Percentiles rank a stretch among this genome's conserved stretches.
Conservation (phyloP, 352 stramenopile genomes). For the Saprolegnia parasitica region DNA sequence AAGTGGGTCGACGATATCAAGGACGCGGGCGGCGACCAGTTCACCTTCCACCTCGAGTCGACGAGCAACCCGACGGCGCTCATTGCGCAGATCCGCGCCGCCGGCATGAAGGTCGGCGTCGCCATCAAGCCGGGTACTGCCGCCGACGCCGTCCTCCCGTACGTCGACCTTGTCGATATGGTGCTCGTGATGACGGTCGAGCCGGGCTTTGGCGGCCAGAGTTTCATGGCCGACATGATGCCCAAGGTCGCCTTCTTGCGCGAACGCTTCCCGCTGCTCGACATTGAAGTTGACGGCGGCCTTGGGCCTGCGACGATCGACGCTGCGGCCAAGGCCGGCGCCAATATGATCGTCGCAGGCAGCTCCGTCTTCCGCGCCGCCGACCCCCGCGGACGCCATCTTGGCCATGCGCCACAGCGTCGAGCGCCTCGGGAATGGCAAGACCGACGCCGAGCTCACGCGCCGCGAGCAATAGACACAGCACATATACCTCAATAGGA, state of each 20-base stretch:
- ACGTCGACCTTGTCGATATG: constrained; percentile 89
- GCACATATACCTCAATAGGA: too few species aligned
- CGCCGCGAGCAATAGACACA: constrained; percentile 3
- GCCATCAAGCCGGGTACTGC: constrained; percentile 93
- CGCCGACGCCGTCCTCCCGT: constrained; percentile 80
- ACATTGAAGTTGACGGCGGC: constrained; percentile 98
- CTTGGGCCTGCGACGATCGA: constrained; percentile 93
- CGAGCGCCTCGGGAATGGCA: constrained; percentile 72
- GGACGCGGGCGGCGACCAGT: constrained; percentile 91
- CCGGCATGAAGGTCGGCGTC: constrained; percentile 94
- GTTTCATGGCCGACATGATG: constrained; percentile 96
- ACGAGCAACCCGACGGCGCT: constrained; percentile 61
- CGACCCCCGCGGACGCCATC: constrained; percentile 68
- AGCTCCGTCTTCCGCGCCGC: constrained; percentile 89
- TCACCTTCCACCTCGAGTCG: constrained; percentile 96
- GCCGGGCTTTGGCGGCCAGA: constrained; percentile 95
- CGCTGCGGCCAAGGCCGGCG: constrained; percentile 88
- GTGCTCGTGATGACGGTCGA: constrained; percentile 98
- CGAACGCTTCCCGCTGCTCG: constrained; percentile 87
- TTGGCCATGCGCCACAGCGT: constrained; percentile 78
- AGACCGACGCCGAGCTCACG: constrained; percentile 30
- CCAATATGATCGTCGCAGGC: constrained; percentile 97
- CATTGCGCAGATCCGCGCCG: constrained; percentile 79
- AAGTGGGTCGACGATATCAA: constrained; percentile 95
- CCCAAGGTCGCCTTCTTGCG: constrained; percentile 88